phyloP scores from a whole-genome alignment of 768 basidiomycete genomes.

The Hypsizygus marmoreus region DNA sequence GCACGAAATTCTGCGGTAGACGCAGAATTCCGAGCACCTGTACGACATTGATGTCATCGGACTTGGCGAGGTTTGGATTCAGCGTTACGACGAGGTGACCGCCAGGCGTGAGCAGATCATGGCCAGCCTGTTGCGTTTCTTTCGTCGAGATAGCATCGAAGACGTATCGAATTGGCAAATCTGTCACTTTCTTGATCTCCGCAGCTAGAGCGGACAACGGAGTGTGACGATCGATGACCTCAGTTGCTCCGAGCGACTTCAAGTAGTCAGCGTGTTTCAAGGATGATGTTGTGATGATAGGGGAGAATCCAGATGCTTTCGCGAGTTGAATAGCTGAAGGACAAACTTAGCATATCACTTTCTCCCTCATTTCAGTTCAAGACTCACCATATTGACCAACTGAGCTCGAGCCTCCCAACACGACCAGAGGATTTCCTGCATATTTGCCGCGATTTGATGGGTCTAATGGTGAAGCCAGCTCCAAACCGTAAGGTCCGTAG shows the following conservation, averaged over 20 bases:
- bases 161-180: constrained; percentile 19
- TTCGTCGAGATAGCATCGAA: constrained; percentile 34
- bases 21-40: constrained; percentile 21
- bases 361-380: too few species aligned
- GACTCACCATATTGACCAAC: constrained; percentile 30
- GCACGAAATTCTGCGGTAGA: constrained; percentile 15
- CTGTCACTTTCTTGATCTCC: constrained; percentile 21
- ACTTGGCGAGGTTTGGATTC: constrained; percentile 32
- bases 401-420: constrained; percentile 30
- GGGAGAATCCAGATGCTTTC: constrained; percentile 41
- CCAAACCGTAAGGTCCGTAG: constrained; percentile 21
- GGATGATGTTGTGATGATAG: constrained; percentile 32
- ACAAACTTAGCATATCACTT: too few species aligned
- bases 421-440: constrained; percentile 29
- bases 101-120: constrained; percentile 35
- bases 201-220: not conserved
- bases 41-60: constrained; percentile 23
- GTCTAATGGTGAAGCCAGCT: constrained; percentile 26
- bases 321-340: constrained; percentile 44
- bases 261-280: constrained; percentile 23
- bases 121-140: constrained; percentile 40
- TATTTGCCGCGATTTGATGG: constrained; percentile 27
- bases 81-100: constrained; percentile 32
- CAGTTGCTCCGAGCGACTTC: constrained; percentile 37
- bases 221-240: constrained; percentile 29